These are phyloP conservation scores for Biscogniauxia mediterranea DNA, from an alignment of 2,329 filamentous ascomycete genomes.

Conservation along the genomic window DNA sequence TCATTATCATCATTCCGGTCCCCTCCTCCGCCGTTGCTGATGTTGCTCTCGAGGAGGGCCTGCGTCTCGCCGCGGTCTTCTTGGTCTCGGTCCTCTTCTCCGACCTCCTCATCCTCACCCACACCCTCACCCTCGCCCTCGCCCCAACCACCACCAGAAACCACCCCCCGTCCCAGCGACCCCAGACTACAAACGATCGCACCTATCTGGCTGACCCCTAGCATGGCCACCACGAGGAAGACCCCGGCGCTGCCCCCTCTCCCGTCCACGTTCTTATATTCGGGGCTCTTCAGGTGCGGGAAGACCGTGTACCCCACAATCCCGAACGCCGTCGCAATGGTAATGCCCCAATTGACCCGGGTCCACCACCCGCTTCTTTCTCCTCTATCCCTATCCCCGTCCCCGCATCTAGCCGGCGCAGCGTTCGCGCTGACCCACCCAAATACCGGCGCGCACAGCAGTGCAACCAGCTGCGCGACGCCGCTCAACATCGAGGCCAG, in stretches of 20 bases:
- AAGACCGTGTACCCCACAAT: conserved; percentile 77
- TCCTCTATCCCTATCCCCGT: no score
- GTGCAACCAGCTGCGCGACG: conserved; percentile 80
- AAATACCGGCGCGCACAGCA: conserved; percentile 82
- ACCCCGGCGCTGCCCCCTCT: conserved; percentile 67
- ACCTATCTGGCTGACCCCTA: conserved; percentile 93
- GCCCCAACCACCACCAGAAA: background rate
- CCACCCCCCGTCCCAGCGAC: conserved; percentile 75
- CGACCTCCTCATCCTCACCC: background rate
- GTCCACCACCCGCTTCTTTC: no score
- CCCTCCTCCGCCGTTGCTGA: conserved; percentile 8
- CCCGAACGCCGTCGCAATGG: conserved; percentile 70
- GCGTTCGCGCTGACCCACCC: conserved; percentile 68
- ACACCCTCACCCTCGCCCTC: background rate
- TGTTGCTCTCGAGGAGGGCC: conserved; percentile 29
- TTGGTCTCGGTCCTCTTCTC: conserved; percentile 14
- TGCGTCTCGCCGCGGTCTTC: conserved; percentile 32
- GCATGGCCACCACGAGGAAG: conserved; percentile 73
- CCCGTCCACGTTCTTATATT: conserved; percentile 62
- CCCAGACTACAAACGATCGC: conserved; percentile 95
- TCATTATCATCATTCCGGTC: no score
- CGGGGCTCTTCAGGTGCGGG: conserved; percentile 73
- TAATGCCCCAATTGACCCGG: conserved; percentile 68
- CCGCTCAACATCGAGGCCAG: conserved; percentile 85
- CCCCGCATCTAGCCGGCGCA: conserved; percentile 8